Conservation (phyloP, 148 eudicot species). For the Tetragonia tetragonoides region DNA sequence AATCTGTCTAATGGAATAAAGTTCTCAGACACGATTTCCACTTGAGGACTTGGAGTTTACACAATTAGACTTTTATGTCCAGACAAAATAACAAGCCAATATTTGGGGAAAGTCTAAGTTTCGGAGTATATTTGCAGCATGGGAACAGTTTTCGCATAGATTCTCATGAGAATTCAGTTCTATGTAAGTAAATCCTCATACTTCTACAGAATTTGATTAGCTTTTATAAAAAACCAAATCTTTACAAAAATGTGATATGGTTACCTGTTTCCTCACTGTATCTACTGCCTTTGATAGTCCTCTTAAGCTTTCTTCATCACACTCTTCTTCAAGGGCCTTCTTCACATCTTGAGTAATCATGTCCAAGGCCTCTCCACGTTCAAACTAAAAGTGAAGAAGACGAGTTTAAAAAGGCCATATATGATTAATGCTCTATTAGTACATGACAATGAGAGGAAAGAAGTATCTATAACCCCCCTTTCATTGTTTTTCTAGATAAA, state of each 20-base stretch:
- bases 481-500: too few relatives aligned
- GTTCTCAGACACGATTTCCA: not conserved
- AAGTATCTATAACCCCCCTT: not conserved
- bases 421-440: not conserved
- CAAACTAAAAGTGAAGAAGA: slow-evolving; percentile 59
- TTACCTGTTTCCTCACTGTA: slow-evolving; percentile 90
- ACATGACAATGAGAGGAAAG: not conserved
- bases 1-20: not conserved
- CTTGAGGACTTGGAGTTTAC: not conserved
- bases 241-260: not conserved
- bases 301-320: slow-evolving; percentile 83
- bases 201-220: too few relatives aligned
- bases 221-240: too few relatives aligned
- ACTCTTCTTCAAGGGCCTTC: slow-evolving; percentile 71
- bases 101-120: not conserved
- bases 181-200: not conserved
- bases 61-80: not conserved
- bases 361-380: slow-evolving; percentile 96
- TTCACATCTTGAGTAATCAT: slow-evolving; percentile 68
- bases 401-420: not conserved
- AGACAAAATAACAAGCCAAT: not conserved
- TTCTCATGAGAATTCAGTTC: not conserved
- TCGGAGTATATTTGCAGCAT: not conserved
- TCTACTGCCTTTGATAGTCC: slow-evolving; percentile 84
- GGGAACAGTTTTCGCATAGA: not conserved